Conservation (phyloP, 352 stramenopile genomes). For the Phytophthora crassamura region DNA sequence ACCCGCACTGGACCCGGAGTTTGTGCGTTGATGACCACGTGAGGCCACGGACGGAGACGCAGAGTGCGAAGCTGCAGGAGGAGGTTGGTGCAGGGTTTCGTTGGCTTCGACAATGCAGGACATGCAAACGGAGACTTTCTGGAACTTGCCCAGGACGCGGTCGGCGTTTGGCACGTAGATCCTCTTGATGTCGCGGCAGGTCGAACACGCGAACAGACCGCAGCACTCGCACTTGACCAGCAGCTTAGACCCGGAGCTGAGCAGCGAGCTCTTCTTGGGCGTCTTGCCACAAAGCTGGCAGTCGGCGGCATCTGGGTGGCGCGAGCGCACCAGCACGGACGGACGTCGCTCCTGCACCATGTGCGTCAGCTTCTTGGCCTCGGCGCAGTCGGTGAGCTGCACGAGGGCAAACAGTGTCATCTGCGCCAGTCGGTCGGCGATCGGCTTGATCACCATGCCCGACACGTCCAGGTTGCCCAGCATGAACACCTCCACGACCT, state of each 20-base stretch:
- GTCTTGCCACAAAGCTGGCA: conserved; percentile 55
- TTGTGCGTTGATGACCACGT: background rate
- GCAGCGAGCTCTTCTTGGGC: conserved; percentile 42
- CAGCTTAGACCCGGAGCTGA: conserved; percentile 41
- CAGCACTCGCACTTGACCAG: conserved; percentile 57
- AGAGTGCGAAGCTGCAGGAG: background rate
- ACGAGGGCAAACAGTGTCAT: conserved; percentile 49
- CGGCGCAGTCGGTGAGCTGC: conserved; percentile 53
- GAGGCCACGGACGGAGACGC: background rate
- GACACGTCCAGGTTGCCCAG: conserved; percentile 46
- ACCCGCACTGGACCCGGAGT: conserved; percentile 22
- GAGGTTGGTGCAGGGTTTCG: conserved; percentile 16
- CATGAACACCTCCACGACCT: conserved; percentile 63
- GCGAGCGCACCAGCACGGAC: conserved; percentile 42
- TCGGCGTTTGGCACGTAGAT: conserved; percentile 54
- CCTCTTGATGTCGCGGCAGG: conserved; percentile 50
- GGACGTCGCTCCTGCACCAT: conserved; percentile 47
- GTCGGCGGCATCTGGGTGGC: conserved; percentile 24
- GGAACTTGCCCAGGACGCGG: conserved; percentile 47
- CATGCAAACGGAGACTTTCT: conserved; percentile 51
- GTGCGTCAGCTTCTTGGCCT: conserved; percentile 56
- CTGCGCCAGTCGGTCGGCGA: conserved; percentile 41
- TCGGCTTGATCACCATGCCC: conserved; percentile 43
- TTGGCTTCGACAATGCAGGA: conserved; percentile 54
- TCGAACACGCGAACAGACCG: conserved; percentile 54